A percentile compares a stretch with the other conserved stretches of the same genome.
Conservation (phyloP, 352 stramenopile species). For the Phytophthora quininea region DNA sequence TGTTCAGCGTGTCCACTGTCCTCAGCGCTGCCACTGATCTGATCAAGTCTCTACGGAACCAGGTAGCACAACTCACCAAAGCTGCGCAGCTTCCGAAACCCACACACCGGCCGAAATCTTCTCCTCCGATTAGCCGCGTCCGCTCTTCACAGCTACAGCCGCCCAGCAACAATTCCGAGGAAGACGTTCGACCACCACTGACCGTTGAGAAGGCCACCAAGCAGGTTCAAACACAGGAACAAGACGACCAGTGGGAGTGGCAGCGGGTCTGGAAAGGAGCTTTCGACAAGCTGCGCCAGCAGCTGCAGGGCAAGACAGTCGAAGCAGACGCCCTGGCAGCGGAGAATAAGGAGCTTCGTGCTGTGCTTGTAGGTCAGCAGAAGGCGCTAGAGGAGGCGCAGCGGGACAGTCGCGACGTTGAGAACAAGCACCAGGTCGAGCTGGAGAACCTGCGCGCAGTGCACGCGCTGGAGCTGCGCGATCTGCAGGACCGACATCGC, state of each 20-base stretch:
- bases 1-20: neutral
- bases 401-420: constrained; percentile 34
- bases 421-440: constrained; percentile 46
- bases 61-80: constrained; percentile 36
- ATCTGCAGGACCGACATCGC: constrained; percentile 52
- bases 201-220: constrained; percentile 41
- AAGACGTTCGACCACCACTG: constrained; percentile 1
- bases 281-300: constrained; percentile 61
- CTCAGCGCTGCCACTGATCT: neutral
- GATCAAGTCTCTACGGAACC: neutral
- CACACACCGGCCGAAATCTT: neutral
- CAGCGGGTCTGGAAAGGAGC: constrained; percentile 73
- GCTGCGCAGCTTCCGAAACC: neutral
- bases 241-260: constrained; percentile 76
- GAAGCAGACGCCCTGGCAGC: constrained; percentile 38
- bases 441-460: constrained; percentile 50
- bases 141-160: neutral
- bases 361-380: constrained; percentile 44
- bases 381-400: constrained; percentile 47
- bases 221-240: constrained; percentile 62
- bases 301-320: constrained; percentile 40
- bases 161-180: constrained; percentile 17
- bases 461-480: constrained; percentile 55
- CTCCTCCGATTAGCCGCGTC: neutral
- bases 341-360: constrained; percentile 65